A percentile compares a stretch with the other conserved stretches of the same genome.
These are phyloP conservation scores for Clitoria ternatea DNA, from an alignment of 306 rosid genomes.

Conservation along the genomic window DNA sequence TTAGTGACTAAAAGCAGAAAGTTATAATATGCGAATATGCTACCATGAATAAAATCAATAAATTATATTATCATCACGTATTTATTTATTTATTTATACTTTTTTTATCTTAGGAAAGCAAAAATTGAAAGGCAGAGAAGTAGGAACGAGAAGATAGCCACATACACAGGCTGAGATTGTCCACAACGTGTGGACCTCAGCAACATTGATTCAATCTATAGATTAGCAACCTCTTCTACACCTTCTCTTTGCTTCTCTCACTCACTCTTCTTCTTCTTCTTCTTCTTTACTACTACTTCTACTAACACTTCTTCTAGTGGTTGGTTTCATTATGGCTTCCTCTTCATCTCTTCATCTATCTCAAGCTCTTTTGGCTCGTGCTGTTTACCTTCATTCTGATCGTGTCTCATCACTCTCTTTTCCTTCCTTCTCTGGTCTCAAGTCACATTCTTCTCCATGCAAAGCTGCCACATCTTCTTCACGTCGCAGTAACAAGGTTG, in stretches of 20 bases:
- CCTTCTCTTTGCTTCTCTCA: neutral
- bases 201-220: neutral
- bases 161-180: slow-evolving; percentile 35
- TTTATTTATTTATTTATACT: neutral
- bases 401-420: slow-evolving; percentile 58
- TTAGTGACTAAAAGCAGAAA: neutral
- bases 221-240: neutral
- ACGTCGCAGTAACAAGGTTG: slow-evolving; percentile 24
- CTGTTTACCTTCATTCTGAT: slow-evolving; percentile 64
- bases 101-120: neutral
- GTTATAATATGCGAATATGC: slow-evolving; percentile 30
- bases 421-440: slow-evolving; percentile 81
- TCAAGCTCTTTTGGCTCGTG: slow-evolving; percentile 72
- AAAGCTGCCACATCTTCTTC: neutral
- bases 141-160: slow-evolving; percentile 18
- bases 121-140: slow-evolving; percentile 40
- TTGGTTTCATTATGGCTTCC: slow-evolving; percentile 50
- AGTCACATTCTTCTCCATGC: slow-evolving; percentile 38
- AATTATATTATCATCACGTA: neutral
- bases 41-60: neutral
- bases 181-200: slow-evolving; percentile 21
- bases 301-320: neutral
- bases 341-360: slow-evolving; percentile 73
- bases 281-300: too few relatives aligned
- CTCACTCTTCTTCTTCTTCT: neutral